Evolutionary conservation across 441 rosid genomes (phyloP), one percentile per base, ranked within the genome.

Genomic region (Adansonia rubrostipa): DNA sequence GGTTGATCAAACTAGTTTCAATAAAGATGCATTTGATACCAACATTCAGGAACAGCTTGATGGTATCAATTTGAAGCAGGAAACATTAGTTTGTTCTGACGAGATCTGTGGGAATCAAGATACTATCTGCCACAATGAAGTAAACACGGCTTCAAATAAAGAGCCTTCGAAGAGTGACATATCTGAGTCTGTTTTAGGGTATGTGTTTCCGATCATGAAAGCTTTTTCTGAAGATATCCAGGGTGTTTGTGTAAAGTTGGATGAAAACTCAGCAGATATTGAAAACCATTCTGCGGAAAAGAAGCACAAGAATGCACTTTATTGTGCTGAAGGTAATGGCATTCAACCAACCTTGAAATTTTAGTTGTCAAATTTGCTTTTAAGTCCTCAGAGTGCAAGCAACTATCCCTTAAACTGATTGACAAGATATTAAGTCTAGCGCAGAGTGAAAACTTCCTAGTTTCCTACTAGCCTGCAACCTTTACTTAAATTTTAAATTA

Each of bases 281-380:
- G 75, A 77, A 75, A 74, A 67, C 76, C 71, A 63, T 78, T 67
- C 45, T 13, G 65, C 54, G 65, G 83, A 77, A 57, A 80, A 83
- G 74, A 71, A 77, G 60, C 19, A 81, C 80, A 77, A 71, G n/a
- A 66, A 54, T 60, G 79, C 73, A 82, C 76, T 76, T 36, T 78
- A 77, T 86, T 82, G 78, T 73, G 56, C 57, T 82, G 76, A 85
- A 84, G 93, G 93, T 91, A 87, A 50, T 81, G 66, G 64, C 48
- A 65, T 72, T 68, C 6, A 24, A 11, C 73, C 78, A 65, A 2
- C 60, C 3, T 42, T 54, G 71, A 33, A 67, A 71, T 54, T 72
- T 40, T 42, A n/a, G 53, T 61, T 15, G 0, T 63, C 76, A 56
- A 42, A 28, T 63, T 75, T 62, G 19, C 45, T 19, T 74, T 76